Conservation (phyloP, 2,329 filamentous ascomycete species). For the Fusarium praegraminearum region DNA sequence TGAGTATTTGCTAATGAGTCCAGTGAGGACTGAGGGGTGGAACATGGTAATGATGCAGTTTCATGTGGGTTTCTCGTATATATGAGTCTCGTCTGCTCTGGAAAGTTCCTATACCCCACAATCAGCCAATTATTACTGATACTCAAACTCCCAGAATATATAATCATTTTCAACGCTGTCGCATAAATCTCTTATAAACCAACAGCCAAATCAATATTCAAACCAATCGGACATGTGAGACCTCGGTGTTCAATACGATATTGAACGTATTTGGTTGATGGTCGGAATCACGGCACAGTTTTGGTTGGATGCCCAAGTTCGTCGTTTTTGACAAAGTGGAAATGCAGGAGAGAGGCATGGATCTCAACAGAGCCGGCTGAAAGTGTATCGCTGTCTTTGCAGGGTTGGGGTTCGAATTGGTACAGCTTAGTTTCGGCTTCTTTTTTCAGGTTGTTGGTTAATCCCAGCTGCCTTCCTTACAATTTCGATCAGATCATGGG, state of each 20-base stretch:
- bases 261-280: not conserved
- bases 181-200: not conserved
- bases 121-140: not conserved
- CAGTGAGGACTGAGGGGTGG: not conserved
- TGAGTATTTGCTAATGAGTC: not conserved
- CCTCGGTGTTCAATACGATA: conserved; percentile 14
- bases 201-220: not conserved
- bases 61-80: not conserved
- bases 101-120: not conserved
- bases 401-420: not conserved
- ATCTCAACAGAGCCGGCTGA: not conserved
- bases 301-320: conserved; percentile 2
- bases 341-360: conserved; percentile 1
- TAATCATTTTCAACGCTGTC: not conserved
- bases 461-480: not conserved
- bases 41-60: not conserved
- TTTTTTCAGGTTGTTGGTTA: not conserved
- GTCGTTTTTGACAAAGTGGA: not conserved
- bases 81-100: no score
- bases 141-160: not conserved
- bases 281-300: conserved; percentile 16
- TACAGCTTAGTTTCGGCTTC: not conserved
- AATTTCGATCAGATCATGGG: conserved; percentile 1
- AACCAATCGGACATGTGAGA: conserved; percentile 13
- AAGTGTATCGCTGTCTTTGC: not conserved